phyloP scores from a whole-genome alignment of 106 monocot genomes.

The Agapanthus africanus region DNA sequence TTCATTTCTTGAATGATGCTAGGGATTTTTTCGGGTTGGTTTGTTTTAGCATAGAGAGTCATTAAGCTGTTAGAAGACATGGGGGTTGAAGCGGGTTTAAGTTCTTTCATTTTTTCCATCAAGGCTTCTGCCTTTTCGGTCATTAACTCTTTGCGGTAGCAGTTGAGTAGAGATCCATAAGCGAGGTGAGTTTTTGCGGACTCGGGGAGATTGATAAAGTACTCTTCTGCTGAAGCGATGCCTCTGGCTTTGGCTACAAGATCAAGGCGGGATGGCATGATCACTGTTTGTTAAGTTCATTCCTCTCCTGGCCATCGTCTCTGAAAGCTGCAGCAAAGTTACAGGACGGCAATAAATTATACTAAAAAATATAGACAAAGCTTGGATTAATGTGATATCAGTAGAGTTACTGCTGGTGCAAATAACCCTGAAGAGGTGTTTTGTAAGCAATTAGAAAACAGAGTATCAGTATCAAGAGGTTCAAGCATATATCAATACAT shows the following conservation, averaged over 20 bases:
- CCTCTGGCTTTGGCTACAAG: conserved; percentile 79
- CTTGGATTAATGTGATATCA: neutral
- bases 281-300: conserved; percentile 86
- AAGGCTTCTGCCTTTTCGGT: conserved; percentile 80
- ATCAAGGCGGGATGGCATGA: conserved; percentile 80
- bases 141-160: conserved; percentile 91
- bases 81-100: conserved; percentile 52
- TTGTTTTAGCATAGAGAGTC: conserved; percentile 84
- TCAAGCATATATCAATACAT: neutral
- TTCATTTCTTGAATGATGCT: conserved; percentile 91
- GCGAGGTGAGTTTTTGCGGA: conserved; percentile 73
- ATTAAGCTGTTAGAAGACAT: conserved; percentile 94
- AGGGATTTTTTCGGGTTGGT: conserved; percentile 60
- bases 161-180: conserved; percentile 87
- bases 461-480: neutral
- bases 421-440: neutral
- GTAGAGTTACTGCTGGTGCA: neutral
- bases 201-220: conserved; percentile 81
- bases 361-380: neutral
- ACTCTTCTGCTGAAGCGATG: conserved; percentile 71
- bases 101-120: conserved; percentile 90
- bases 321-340: conserved; percentile 74
- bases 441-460: neutral
- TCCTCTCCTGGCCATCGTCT: conserved; percentile 75
- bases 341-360: no score